Evolutionary conservation across 2,329 filamentous ascomycete genomes (phyloP).

Genomic region (Trichoderma gracile): DNA sequence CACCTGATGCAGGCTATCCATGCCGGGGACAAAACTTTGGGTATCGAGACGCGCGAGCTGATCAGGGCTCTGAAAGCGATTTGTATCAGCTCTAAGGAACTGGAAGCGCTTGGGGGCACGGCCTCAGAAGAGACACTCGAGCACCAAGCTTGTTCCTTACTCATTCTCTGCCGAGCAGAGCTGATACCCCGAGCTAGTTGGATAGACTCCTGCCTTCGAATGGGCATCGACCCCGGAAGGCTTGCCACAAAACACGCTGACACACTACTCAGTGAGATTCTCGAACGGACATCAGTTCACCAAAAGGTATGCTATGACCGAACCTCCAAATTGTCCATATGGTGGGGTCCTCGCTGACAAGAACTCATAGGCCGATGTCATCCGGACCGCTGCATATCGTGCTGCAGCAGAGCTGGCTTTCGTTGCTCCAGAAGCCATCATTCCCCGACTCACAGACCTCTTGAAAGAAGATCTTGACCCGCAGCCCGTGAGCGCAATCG

Average conservation of each 20-base stretch:
- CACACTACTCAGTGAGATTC: constrained; percentile 68
- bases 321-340: background rate
- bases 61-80: constrained; percentile 62
- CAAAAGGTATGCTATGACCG: constrained; percentile 55
- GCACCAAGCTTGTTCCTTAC: constrained; percentile 70
- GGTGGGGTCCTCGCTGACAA: constrained; percentile 4
- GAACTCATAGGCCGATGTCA: constrained; percentile 34
- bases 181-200: constrained; percentile 77
- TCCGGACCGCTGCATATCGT: constrained; percentile 73
- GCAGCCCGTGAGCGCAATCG: constrained; percentile 68
- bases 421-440: constrained; percentile 81
- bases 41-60: constrained; percentile 65
- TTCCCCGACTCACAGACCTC: constrained; percentile 71
- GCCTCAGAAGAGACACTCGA: constrained; percentile 57
- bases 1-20: constrained; percentile 68
- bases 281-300: constrained; percentile 48
- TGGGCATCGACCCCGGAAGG: constrained; percentile 78
- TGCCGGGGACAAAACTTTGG: constrained; percentile 74
- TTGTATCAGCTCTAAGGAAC: constrained; percentile 58
- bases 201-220: constrained; percentile 84
- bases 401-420: constrained; percentile 91
- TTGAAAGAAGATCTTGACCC: constrained; percentile 73
- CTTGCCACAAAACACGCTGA: constrained; percentile 67
- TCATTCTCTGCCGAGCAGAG: constrained; percentile 76
- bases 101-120: constrained; percentile 44